Base-by-base conservation (phyloP, 495 filamentous ascomycete species). In the Sordaria brevicollis region DNA sequence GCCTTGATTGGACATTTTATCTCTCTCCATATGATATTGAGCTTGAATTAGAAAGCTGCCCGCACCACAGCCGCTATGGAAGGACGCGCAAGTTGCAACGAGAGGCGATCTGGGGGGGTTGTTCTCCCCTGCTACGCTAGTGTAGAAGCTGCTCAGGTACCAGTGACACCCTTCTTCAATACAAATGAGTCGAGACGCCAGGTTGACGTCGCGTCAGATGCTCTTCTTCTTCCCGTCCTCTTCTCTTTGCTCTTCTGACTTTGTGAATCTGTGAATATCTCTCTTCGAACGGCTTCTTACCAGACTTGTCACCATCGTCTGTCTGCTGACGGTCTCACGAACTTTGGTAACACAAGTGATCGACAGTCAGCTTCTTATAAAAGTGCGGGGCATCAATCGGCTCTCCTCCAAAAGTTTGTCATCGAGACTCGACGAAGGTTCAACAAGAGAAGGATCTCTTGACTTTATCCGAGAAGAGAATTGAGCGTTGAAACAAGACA, bases 41-140 rank as follows among this genome's bases (percentile, higher is more conserved):
- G 69, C 71, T 73, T 69, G 71, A 70, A 71, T 74, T 74, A 74
- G 73, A 73, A 66, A 66, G 35, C 25, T 57, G 54, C 68, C 49
- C 49, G 25, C 49, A 57, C 25, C 36, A 57, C 65, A 62, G 67
- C 71, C 71, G 66, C 49, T 29, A 62, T 19, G 66, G 66, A 9
- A 62, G 29, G 19, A 41, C 36, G 67, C 43, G 67, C 41, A n/a
- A n/a, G n/a, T n/a, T n/a, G n/a, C n/a, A 62, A 62, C 25, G 8
- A 62, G 49, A 73, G 36, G 33, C 29, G 36, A 49, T 65, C 31
- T 62, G 25, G 49, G 49, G n/a, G 21, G 13, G 49, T 4, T 62
- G 25, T 5, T 62, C n/a, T n/a, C 25, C 49, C 49, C 49, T 57
- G 49, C 49, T 57, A 57, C 49, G 17, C 49, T 57, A 57, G 49